Conservation (phyloP, 768 basidiomycete genomes). For the Collybia sordida region DNA sequence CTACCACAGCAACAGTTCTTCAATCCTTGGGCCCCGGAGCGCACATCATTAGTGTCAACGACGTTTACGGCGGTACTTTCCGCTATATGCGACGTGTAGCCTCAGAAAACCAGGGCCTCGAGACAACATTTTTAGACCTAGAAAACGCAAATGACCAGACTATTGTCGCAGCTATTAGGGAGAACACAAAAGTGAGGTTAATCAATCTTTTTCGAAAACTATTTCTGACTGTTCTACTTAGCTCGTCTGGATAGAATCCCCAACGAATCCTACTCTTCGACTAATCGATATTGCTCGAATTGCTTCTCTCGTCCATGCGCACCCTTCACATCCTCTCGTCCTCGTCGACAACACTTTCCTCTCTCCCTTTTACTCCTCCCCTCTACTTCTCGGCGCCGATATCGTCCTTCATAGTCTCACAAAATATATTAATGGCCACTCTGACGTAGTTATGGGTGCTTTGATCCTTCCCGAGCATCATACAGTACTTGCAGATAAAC, state of each 20-base stretch:
- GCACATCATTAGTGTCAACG: slow-evolving; percentile 86
- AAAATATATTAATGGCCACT: slow-evolving; percentile 94
- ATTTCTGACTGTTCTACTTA: slow-evolving; percentile 25
- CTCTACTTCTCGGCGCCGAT: slow-evolving; percentile 82
- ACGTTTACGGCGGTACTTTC: slow-evolving; percentile 93
- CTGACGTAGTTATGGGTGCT: slow-evolving; percentile 90
- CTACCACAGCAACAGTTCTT: slow-evolving; percentile 81
- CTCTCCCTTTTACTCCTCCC: slow-evolving; percentile 88
- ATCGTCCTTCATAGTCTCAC: slow-evolving; percentile 82
- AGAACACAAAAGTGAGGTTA: slow-evolving; percentile 75
- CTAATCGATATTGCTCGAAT: slow-evolving; percentile 80
- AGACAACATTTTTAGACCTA: slow-evolving; percentile 80
- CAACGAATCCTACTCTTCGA: slow-evolving; percentile 92
- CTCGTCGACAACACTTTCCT: slow-evolving; percentile 95
- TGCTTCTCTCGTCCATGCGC: slow-evolving; percentile 59
- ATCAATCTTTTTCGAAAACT: background rate
- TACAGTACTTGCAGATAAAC: slow-evolving; percentile 42
- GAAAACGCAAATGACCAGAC: slow-evolving; percentile 66
- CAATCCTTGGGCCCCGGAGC: slow-evolving; percentile 72
- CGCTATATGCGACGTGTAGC: slow-evolving; percentile 76
- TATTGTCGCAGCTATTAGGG: slow-evolving; percentile 61
- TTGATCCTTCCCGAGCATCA: slow-evolving; percentile 66
- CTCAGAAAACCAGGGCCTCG: slow-evolving; percentile 58
- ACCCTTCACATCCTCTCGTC: slow-evolving; percentile 69
- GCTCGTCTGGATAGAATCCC: slow-evolving; percentile 94